phyloP scores from a whole-genome alignment of 305 asterid genomes.

The Coffea humblotiana region DNA sequence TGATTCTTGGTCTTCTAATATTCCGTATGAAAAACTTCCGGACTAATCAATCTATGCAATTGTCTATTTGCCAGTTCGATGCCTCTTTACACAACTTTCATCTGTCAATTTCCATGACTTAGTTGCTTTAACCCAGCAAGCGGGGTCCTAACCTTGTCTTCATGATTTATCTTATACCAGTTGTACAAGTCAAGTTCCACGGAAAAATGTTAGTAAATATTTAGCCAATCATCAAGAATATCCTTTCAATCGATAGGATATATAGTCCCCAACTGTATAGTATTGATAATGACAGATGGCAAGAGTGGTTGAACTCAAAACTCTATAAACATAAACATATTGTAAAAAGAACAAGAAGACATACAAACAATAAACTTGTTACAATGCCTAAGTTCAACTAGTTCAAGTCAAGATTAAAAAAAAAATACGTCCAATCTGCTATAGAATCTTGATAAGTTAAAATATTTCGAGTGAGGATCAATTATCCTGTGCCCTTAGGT shows the following conservation, averaged over 20 bases:
- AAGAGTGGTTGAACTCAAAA: neutral
- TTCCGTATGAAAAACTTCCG: neutral
- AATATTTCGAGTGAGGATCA: neutral
- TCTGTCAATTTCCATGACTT: neutral
- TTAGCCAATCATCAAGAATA: neutral
- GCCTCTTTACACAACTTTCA: neutral
- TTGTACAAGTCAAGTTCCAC: neutral
- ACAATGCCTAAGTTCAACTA: constrained; percentile 7
- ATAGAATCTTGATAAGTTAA: neutral
- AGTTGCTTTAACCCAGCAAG: neutral
- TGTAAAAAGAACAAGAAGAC: neutral
- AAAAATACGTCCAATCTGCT: neutral
- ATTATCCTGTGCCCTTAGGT: no score
- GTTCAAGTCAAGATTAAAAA: neutral
- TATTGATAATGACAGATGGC: neutral
- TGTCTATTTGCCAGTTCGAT: neutral
- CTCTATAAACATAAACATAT: neutral
- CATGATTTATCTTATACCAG: neutral
- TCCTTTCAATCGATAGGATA: constrained; percentile 11
- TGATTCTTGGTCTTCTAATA: neutral
- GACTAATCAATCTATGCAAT: neutral
- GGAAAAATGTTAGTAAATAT: neutral
- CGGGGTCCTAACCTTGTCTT: neutral
- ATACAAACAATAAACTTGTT: neutral
- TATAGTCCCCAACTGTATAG: neutral